These are phyloP conservation scores for Vanrija humicola DNA, from an alignment of 1,284 basidiomycete species.

Conservation along the genomic window DNA sequence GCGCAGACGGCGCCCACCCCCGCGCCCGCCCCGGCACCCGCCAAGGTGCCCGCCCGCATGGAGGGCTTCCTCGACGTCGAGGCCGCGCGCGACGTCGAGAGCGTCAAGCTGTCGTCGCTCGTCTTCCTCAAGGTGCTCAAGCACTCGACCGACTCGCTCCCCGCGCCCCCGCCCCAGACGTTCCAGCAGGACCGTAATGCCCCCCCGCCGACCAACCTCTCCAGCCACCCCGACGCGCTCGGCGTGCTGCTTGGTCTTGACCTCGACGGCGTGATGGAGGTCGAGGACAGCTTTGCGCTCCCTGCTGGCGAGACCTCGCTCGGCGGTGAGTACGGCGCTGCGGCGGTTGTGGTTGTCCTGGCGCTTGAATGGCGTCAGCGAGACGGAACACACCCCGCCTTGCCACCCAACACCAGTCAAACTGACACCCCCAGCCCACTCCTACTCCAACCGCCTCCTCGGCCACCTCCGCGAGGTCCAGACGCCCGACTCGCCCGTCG, in stretches of 20 bases:
- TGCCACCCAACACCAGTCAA: neutral
- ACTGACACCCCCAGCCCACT: conserved; percentile 24
- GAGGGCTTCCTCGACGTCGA: conserved; percentile 82
- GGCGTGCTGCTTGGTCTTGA: conserved; percentile 88
- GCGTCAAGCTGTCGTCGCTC: conserved; percentile 77
- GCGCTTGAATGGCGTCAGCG: no score
- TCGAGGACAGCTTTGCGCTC: conserved; percentile 88
- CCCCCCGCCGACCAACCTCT: conserved; percentile 41
- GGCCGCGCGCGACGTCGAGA: conserved; percentile 71
- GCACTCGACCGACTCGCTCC: conserved; percentile 52
- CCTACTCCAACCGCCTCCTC: conserved; percentile 42
- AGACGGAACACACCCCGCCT: neutral
- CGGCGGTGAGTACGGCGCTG: conserved; percentile 32
- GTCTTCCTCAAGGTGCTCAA: conserved; percentile 91
- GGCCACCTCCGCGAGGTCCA: conserved; percentile 62
- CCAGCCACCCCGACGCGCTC: conserved; percentile 58
- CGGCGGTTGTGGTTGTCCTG: no score
- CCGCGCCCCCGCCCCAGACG: conserved; percentile 31
- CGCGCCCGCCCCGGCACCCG: conserved; percentile 56
- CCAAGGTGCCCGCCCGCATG: conserved; percentile 75
- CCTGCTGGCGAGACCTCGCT: conserved; percentile 50
- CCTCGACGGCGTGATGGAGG: conserved; percentile 82
- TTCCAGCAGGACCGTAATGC: conserved; percentile 41
- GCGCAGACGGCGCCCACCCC: conserved; percentile 56
- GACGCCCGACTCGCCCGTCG: conserved; percentile 89